Evolutionary conservation across 2,329 filamentous ascomycete genomes (phyloP).

Genomic region (Pseudofabraea citricarpa): DNA sequence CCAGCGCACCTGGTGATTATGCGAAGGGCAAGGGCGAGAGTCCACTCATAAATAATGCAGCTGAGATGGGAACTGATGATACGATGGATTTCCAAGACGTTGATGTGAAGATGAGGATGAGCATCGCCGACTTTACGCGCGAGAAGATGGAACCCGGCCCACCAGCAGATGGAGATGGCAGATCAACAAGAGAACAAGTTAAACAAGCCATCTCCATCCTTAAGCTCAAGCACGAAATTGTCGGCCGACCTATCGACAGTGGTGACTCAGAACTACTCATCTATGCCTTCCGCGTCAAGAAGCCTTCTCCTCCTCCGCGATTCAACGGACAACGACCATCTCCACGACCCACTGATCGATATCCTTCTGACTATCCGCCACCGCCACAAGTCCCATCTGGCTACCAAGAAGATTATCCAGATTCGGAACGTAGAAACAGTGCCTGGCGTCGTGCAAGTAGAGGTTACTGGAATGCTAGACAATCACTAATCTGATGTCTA

Average conservation of each 20-base stretch:
- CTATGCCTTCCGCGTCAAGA: slow-evolving; percentile 10
- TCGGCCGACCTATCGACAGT: slow-evolving; percentile 8
- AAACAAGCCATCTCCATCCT: slow-evolving; percentile 7
- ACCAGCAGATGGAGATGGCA: neutral
- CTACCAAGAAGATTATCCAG: no score
- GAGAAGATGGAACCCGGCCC: neutral
- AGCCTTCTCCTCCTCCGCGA: no score
- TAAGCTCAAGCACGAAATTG: slow-evolving; percentile 6
- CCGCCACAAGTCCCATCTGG: no score
- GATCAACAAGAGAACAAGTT: slow-evolving; percentile 6
- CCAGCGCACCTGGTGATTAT: slow-evolving; percentile 47
- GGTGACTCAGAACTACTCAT: slow-evolving; percentile 9
- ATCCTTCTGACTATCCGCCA: no score
- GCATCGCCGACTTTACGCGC: neutral
- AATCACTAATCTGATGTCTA: neutral
- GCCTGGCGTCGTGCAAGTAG: neutral
- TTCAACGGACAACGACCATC: neutral
- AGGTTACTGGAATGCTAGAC: neutral
- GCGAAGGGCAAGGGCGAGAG: slow-evolving; percentile 1
- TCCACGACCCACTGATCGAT: no score
- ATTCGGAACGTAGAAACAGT: no score
- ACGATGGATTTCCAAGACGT: slow-evolving; percentile 7
- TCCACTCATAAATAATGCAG: neutral
- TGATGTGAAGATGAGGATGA: slow-evolving; percentile 9
- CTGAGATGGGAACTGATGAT: neutral